Evolutionary conservation across 345 rosid genomes (phyloP).

Genomic region (Eucalyptus sideroxylon): DNA sequence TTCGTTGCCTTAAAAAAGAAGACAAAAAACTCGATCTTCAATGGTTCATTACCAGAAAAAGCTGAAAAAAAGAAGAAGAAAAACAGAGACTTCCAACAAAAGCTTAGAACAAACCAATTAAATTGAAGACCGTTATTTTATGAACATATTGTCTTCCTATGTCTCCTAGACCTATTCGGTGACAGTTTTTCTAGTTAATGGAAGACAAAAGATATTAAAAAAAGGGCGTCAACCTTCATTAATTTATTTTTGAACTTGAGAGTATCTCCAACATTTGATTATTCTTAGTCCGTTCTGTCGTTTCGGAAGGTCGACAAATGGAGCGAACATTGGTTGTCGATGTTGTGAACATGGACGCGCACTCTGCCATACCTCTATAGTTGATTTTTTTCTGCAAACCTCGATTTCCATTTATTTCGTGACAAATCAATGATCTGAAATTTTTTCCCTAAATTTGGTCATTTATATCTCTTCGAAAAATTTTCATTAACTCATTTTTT

Average conservation of each 20-base stretch:
- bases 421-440: background rate
- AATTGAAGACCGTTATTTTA: background rate
- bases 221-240: background rate
- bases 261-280: background rate
- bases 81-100: background rate
- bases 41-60: background rate
- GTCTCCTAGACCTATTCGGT: background rate
- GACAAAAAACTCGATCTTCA: background rate
- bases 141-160: background rate
- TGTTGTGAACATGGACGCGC: background rate
- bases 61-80: background rate
- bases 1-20: background rate
- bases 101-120: background rate
- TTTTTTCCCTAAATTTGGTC: background rate
- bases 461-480: background rate
- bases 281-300: background rate
- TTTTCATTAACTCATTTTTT: background rate
- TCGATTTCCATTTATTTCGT: background rate
- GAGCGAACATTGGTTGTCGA: background rate
- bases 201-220: background rate
- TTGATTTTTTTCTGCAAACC: background rate
- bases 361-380: background rate
- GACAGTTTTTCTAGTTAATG: background rate
- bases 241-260: background rate
- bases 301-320: background rate